Conservation (phyloP, 106 monocot genomes). For the Narthecium ossifragum region DNA sequence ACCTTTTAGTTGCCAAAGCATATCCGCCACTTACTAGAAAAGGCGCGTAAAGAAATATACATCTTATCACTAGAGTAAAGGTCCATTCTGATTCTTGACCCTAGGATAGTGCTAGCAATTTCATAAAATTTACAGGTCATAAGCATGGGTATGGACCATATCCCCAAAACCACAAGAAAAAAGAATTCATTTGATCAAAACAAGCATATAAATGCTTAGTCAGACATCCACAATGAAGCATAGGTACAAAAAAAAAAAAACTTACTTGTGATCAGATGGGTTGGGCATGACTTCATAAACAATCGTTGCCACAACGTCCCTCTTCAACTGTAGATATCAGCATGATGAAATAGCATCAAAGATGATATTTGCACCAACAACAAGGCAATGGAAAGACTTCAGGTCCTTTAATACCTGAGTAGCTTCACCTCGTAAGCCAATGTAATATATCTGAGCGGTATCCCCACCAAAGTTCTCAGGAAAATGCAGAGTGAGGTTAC, state of each 20-base stretch:
- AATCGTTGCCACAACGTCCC: conserved; percentile 93
- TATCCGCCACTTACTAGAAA: neutral
- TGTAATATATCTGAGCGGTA: conserved; percentile 82
- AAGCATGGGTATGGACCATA: neutral
- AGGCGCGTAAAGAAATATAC: neutral
- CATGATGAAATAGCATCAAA: conserved; percentile 8
- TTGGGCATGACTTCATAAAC: conserved; percentile 96
- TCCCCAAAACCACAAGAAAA: neutral
- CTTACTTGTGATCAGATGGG: conserved; percentile 99
- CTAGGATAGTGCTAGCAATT: neutral
- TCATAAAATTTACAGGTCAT: neutral
- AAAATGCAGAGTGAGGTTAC: conserved; percentile 82
- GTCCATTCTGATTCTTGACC: neutral
- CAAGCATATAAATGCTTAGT: neutral
- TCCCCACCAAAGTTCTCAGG: conserved; percentile 91
- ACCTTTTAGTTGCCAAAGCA: too few relatives aligned
- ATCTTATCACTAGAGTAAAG: neutral
- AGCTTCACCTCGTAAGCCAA: conserved; percentile 92
- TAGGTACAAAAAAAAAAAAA: neutral
- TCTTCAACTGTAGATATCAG: conserved; percentile 56
- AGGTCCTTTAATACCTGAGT: conserved; percentile 60
- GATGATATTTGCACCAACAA: neutral
- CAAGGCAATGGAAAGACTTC: neutral
- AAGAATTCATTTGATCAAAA: neutral
- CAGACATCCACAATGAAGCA: too few relatives aligned